Percentiles rank a stretch among this genome's conserved stretches.
Conservation (phyloP, 768 basidiomycete species). For the Suillus spraguei region DNA sequence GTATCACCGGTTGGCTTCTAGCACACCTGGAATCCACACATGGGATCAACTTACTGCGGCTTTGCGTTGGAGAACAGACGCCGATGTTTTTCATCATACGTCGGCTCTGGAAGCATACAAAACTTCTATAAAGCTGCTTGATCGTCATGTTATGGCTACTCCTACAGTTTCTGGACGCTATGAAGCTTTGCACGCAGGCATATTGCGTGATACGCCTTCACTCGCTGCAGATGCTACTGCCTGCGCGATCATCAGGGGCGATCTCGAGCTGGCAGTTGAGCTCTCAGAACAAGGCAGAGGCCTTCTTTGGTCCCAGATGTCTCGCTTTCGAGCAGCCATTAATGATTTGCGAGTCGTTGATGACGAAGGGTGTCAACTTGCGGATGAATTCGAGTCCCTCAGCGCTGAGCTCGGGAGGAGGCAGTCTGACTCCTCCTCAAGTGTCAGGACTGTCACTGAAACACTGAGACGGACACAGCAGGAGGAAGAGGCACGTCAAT, state of each 20-base stretch:
- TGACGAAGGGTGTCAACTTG: slow-evolving; percentile 21
- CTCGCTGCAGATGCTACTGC: slow-evolving; percentile 29
- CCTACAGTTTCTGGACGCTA: slow-evolving; percentile 24
- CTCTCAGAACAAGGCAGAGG: slow-evolving; percentile 37
- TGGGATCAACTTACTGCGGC: slow-evolving; percentile 15
- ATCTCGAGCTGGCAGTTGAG: slow-evolving; percentile 32
- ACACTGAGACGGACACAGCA: slow-evolving; percentile 6
- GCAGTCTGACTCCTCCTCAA: background rate
- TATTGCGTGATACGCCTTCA: slow-evolving; percentile 12
- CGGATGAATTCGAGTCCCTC: slow-evolving; percentile 28
- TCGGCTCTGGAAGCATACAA: slow-evolving; percentile 28
- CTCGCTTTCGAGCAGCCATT: slow-evolving; percentile 28
- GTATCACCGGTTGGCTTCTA: slow-evolving; percentile 19
- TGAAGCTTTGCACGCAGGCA: slow-evolving; percentile 10
- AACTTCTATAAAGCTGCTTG: slow-evolving; percentile 19
- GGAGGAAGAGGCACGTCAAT: slow-evolving; percentile 20
- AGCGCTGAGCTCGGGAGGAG: slow-evolving; percentile 17
- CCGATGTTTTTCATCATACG: slow-evolving; percentile 16
- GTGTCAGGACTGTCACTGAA: slow-evolving; percentile 1
- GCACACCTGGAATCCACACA: slow-evolving; percentile 6
- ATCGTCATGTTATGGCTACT: slow-evolving; percentile 21
- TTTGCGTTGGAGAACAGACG: slow-evolving; percentile 19
- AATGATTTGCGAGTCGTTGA: slow-evolving; percentile 23
- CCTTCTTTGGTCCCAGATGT: slow-evolving; percentile 33
- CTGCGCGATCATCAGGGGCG: slow-evolving; percentile 25